Evolutionary conservation across 208 protist species (phyloP), one percentile per base, ranked within the genome.

Genomic region (Crithidia expoeki): DNA sequence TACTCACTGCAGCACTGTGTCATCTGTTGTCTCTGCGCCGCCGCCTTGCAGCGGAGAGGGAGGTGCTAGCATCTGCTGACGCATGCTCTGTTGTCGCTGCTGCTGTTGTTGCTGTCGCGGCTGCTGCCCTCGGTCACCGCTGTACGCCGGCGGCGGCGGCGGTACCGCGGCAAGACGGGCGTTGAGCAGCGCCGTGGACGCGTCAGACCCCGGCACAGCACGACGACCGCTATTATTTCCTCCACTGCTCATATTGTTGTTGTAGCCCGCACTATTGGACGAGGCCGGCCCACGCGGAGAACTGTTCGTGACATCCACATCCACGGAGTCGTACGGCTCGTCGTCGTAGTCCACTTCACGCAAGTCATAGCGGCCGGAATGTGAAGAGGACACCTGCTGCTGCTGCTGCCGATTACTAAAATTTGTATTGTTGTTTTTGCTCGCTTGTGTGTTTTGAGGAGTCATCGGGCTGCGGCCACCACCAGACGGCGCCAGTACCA

Each of bases 291-390:
- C 38, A 23, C 62, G 57, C 32, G 40, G 61, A 1, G 40, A 52
- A 50, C 50, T 66, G 40, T 19, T 11, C 51, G 28, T 57, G 12
- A 55, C 36, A 23, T 80, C 53, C 17, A 30, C 47, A 21, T 66
- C 47, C n/a, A 36, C 53, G 11, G 44, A 47, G 25, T 56, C 57
- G 28, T 44, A 60, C 10, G 36, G 51, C 52, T 68, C 64, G 23
- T 71, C 61, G 58, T 83, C 81, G 42, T 80, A 68, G 55, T 57
- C 17, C 11, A 78, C 71, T 34, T 85, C 80, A n/a, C 71, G 68
- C 28, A 79, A 42, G 36, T 77, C 64, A 53, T 78, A 80, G 25
- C 55, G 55, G 27, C 62, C 71, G 9, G 71, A 76, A 38, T 58
- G 49, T 1, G 50, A 68, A 6, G 46, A 55, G 16, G 62, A 58